Base-by-base conservation (phyloP, 1,284 basidiomycete species). In the Microbotryum scabiosae region DNA sequence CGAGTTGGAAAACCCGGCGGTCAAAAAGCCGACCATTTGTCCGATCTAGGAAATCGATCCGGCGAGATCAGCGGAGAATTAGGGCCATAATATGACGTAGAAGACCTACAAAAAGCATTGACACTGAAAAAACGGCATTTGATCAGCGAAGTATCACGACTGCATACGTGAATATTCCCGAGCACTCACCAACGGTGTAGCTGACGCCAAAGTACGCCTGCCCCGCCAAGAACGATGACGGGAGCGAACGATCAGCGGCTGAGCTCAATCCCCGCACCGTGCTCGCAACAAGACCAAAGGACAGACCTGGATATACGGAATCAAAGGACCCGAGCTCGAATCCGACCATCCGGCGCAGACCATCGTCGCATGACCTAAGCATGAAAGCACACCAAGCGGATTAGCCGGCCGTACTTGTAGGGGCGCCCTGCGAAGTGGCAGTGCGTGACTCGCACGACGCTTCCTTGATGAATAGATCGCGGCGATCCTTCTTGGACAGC, bases 341-440 rank as follows among this genome's bases (percentile, higher is more conserved):
- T 68, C 66, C 5, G 43, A 45, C 64, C 64, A 68, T 4, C 66
- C 66, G 0, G 66, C 66, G 12, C 26, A 26, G 7, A 55, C 43
- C 36, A 55, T 41, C n/a, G 26, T 23, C n/a, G 21, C 25, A 36
- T 55, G 36, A 41, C 53, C 53, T 55, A 41, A 41, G 14, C 36
- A 41, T 5, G 36, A 41, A 16, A 18, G 14, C 5, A 18, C 36
- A 12, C 16, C 12, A 41, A 41, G 36, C 16, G 36, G 10, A 41
- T 41, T 41, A 41, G 36, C 14, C 36, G 36, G 14, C 36, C 12
- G 36, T 41, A 41, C 36, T 41, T 20, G 20, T 16, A 12, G 25
- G 10, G 8, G 30, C 30, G 30, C 25, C 23, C 14, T 14, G 44
- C 5, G 16, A 26, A 28, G 5, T 26, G 20, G 23, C 23, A 51